Conservation (phyloP, 345 rosid genomes). For the Anacardium occidentale region DNA sequence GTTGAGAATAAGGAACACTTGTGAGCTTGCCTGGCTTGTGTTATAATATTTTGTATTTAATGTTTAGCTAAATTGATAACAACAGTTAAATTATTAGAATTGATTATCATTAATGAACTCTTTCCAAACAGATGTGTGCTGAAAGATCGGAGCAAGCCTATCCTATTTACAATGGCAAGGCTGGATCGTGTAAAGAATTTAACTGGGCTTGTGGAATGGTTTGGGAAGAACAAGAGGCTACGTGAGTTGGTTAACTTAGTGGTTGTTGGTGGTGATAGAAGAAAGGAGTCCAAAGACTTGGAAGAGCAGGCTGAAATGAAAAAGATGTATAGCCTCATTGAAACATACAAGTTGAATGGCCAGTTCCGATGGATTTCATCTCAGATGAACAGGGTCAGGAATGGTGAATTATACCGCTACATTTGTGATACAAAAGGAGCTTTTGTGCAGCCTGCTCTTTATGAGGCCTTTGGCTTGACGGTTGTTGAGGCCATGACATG, state of each 20-base stretch:
- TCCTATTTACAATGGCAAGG: slow-evolving; percentile 93
- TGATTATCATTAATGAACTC: neutral
- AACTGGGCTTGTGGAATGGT: slow-evolving; percentile 90
- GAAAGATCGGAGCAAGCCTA: slow-evolving; percentile 78
- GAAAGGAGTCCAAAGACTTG: slow-evolving; percentile 84
- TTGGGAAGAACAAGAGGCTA: slow-evolving; percentile 66
- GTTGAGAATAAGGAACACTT: slow-evolving; percentile 86
- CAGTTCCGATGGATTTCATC: slow-evolving; percentile 92
- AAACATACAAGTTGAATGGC: slow-evolving; percentile 64
- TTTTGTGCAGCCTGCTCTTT: slow-evolving; percentile 83
- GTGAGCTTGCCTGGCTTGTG: slow-evolving; percentile 38
- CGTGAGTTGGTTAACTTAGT: slow-evolving; percentile 82
- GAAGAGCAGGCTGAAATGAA: slow-evolving; percentile 96
- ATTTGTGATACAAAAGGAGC: slow-evolving; percentile 80
- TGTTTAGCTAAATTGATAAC: neutral
- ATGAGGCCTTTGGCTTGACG: slow-evolving; percentile 86
- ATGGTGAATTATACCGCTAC: slow-evolving; percentile 76
- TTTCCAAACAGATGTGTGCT: slow-evolving; percentile 61
- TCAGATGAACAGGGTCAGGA: slow-evolving; percentile 85
- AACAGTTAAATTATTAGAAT: neutral
- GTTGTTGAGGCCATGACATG: slow-evolving; percentile 92
- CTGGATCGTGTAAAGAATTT: slow-evolving; percentile 91
- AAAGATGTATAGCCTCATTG: slow-evolving; percentile 66
- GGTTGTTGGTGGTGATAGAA: slow-evolving; percentile 87
- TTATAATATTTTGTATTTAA: neutral